Evolutionary conservation across 2,329 filamentous ascomycete species (phyloP).

Genomic region (Monosporascus cannonballus): DNA sequence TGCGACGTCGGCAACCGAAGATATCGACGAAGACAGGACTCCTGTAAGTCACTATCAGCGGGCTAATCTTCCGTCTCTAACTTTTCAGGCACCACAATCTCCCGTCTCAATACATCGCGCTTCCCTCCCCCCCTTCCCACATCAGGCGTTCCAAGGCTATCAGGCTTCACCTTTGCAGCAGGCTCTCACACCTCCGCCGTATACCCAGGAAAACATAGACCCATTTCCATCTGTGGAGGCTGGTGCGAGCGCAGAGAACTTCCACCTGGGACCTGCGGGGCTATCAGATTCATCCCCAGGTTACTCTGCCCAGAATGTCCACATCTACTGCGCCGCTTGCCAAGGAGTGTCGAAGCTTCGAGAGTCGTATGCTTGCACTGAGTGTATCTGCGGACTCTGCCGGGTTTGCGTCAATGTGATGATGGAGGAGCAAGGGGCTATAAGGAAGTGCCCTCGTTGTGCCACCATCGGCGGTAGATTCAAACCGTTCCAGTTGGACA

Average conservation of each 20-base stretch:
- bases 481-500: constrained; percentile 80
- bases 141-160: constrained; percentile 64
- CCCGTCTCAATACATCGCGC: constrained; percentile 57
- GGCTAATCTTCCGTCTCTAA: constrained; percentile 38
- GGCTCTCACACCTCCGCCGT: constrained; percentile 76
- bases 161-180: constrained; percentile 88
- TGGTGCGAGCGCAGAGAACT: constrained; percentile 64
- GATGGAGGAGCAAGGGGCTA: constrained; percentile 67
- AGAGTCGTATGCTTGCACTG: constrained; percentile 88
- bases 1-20: constrained; percentile 84
- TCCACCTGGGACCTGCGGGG: constrained; percentile 61
- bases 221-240: constrained; percentile 88
- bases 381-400: constrained; percentile 93
- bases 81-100: constrained; percentile 55
- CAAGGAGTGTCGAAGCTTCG: constrained; percentile 69
- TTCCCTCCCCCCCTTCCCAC: constrained; percentile 54
- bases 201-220: constrained; percentile 61
- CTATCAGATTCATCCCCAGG: constrained; percentile 66
- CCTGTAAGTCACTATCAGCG: constrained; percentile 56
- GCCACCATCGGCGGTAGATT: constrained; percentile 73
- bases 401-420: constrained; percentile 79
- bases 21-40: constrained; percentile 83
- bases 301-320: constrained; percentile 68
- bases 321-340: constrained; percentile 91
- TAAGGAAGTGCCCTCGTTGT: constrained; percentile 73